Evolutionary conservation across 306 rosid species (phyloP), one percentile per base, ranked within the genome.

Genomic region (Rubus idaeus): DNA sequence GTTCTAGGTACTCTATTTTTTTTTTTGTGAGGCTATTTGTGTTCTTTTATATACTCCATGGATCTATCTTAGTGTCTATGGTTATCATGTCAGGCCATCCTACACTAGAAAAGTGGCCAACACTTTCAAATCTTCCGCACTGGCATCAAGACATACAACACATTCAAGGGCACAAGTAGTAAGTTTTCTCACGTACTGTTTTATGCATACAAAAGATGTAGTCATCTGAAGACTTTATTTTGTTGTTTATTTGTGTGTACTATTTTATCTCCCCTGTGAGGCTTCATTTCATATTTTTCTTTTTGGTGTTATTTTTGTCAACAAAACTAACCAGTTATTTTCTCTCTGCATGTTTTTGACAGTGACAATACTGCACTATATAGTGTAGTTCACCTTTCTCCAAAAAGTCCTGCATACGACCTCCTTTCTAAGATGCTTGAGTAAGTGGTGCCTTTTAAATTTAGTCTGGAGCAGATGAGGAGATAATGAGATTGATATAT

Each of bases 351-450:
- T 86, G 74, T 57, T 41, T 73, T 79, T 80, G 67, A 86, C 96
- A 94, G 98, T 80, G 98, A 94, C 71, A 94, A 82, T 80, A 76
- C 88, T 82, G 92, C 88, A 72, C 93, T 94, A 40, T 52, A 81
- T 79, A 76, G 74, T 80, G 83, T 92, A 73, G 97, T 94, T n/a
- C 96, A 88, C 81, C 91, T 92, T 75, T 30, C 89, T 82, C 86
- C 87, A 41, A 94, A 94, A 84, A 87, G 91, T 87, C 91, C 91
- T 79, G 95, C 97, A 61, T 94, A 78, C 74, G 98, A 92, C 83
- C 98, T 94, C 68, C 82, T 94, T 75, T 90, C 98, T 73, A 94
- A 82, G 93, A 94, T 94, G 98, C 97, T 94, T 1, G 98, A 94
- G 98, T 94, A 90, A 83, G 97, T 89, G 86, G 53, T 86, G 53